A percentile compares a stretch with the other conserved stretches of the same genome.
phyloP scores from a whole-genome alignment of 1,284 basidiomycete species.

The Boletus semigastroideus region DNA sequence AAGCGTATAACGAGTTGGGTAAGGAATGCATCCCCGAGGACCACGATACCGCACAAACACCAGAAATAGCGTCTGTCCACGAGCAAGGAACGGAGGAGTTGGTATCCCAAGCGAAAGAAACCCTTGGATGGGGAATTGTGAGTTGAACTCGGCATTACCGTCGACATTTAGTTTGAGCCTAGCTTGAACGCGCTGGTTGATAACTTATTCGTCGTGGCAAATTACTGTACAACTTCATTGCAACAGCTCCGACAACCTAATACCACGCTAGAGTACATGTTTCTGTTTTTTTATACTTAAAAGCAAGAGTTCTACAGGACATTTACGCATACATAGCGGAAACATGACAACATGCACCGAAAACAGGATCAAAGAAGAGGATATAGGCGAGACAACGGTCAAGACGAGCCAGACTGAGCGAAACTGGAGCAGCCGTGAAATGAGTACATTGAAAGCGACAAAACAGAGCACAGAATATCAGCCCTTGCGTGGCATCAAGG shows the following conservation, averaged over 20 bases:
- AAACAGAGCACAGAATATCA: constrained; percentile 13
- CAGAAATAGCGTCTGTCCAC: constrained; percentile 66
- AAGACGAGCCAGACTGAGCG: constrained; percentile 1
- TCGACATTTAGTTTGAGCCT: no score
- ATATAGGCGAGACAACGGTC: constrained; percentile 5
- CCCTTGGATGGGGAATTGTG: background rate
- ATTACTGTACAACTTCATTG: no score
- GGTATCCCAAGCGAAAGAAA: constrained; percentile 5
- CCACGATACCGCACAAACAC: constrained; percentile 57
- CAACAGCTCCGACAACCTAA: no score
- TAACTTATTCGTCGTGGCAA: no score
- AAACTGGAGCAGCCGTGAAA: constrained; percentile 1
- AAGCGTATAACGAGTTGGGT: constrained; percentile 77
- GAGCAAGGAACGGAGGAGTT: constrained; percentile 32
- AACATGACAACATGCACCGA: constrained; percentile 3
- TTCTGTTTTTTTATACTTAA: constrained; percentile 5
- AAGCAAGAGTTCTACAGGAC: background rate
- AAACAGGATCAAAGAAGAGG: constrained; percentile 14
- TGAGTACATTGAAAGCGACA: constrained; percentile 5
- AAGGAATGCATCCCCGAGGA: constrained; percentile 72
- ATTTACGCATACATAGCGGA: constrained; percentile 20
- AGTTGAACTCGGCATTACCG: constrained; percentile 18
- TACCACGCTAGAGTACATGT: constrained; percentile 4
- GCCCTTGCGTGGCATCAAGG: constrained; percentile 31
- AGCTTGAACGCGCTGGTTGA: no score